Evolutionary conservation across 768 basidiomycete genomes (phyloP).

Genomic region (Boletus barrowsii): DNA sequence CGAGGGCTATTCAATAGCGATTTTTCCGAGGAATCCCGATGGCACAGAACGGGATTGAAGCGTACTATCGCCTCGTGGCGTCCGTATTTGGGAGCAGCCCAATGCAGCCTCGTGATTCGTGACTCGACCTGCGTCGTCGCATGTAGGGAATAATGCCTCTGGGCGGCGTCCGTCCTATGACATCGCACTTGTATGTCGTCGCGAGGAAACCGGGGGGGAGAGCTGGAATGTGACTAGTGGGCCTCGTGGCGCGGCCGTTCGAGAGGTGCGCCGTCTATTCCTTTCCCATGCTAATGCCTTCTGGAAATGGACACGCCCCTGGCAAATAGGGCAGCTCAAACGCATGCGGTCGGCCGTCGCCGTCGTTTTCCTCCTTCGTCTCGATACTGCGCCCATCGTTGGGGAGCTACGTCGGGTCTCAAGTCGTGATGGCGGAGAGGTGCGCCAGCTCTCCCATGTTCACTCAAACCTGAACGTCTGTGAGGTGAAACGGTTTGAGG

Average conservation of each 20-base stretch:
- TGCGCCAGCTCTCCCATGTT: neutral
- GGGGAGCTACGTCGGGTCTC: neutral
- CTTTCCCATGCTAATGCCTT: neutral
- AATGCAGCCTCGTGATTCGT: too few species aligned
- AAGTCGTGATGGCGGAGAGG: neutral
- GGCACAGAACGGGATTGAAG: too few species aligned
- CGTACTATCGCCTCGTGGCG: too few species aligned
- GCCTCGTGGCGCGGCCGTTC: constrained; percentile 2
- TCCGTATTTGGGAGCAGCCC: too few species aligned
- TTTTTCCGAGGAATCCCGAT: too few species aligned
- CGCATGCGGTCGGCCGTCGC: neutral
- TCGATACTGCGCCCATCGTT: too few species aligned
- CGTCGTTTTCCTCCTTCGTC: neutral
- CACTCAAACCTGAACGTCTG: neutral
- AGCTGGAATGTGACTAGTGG: neutral
- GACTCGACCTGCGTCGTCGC: neutral
- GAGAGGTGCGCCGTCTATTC: neutral
- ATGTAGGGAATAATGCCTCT: neutral
- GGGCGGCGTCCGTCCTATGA: neutral
- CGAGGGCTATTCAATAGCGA: too few species aligned
- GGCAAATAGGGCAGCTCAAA: neutral
- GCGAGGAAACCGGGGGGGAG: neutral
- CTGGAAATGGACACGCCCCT: neutral
- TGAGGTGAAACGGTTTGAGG: neutral
- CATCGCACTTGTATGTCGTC: neutral